Evolutionary conservation across 2,329 filamentous ascomycete genomes (phyloP).

Genomic region (Aureobasidium sp.): DNA sequence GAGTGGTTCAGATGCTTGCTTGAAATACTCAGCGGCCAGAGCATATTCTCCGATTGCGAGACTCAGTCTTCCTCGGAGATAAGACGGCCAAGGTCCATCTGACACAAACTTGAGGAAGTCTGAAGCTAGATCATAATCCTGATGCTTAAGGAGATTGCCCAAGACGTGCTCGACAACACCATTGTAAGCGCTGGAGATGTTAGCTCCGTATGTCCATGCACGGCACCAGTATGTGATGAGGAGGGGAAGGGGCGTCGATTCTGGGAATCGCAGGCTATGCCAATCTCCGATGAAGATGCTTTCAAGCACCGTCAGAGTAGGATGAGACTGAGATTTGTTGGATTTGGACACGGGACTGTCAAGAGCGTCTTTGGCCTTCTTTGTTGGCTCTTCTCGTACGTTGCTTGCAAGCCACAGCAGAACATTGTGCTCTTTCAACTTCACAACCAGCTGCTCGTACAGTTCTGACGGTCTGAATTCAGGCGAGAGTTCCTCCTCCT

Average conservation of each 20-base stretch:
- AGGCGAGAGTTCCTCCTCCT: conserved; percentile 61
- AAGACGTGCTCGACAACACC: conserved; percentile 35
- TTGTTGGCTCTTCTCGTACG: conserved; percentile 41
- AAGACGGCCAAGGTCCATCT: conserved; percentile 55
- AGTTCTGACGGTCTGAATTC: conserved; percentile 58
- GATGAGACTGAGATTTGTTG: conserved; percentile 10
- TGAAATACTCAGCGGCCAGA: conserved; percentile 68
- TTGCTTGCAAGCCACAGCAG: conserved; percentile 55
- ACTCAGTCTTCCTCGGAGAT: conserved; percentile 75
- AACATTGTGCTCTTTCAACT: conserved; percentile 68
- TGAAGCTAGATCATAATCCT: conserved; percentile 45
- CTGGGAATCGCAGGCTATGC: conserved; percentile 27
- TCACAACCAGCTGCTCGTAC: conserved; percentile 62
- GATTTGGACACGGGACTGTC: background rate
- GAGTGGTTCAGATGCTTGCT: conserved; percentile 54
- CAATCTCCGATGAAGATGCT: conserved; percentile 37
- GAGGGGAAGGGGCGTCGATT: conserved; percentile 22
- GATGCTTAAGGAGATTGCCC: conserved; percentile 37
- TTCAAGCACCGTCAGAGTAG: conserved; percentile 31
- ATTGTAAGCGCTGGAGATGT: conserved; percentile 33
- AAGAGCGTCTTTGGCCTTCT: conserved; percentile 10
- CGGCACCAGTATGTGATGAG: conserved; percentile 42
- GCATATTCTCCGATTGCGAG: conserved; percentile 67
- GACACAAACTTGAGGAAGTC: conserved; percentile 62
- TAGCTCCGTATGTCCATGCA: conserved; percentile 37